Conservation (phyloP, 495 filamentous ascomycete genomes). For the Amphirosellinia nigrospora region DNA sequence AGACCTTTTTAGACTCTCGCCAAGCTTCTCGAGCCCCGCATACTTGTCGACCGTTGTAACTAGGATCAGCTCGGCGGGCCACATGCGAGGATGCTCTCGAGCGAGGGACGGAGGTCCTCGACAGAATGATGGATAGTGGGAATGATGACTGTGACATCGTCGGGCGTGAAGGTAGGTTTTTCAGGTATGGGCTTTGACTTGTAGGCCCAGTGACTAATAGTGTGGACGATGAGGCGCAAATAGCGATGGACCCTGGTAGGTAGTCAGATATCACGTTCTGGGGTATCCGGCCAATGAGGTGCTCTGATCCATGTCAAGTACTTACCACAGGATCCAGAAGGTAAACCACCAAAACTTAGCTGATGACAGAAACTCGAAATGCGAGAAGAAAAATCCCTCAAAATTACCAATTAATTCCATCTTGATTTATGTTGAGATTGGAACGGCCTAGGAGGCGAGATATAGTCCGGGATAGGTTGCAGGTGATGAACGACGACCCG, state of each 20-base stretch:
- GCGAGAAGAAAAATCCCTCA: conserved; percentile 45
- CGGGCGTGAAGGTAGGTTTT: conserved; percentile 44
- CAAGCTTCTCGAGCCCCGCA: conserved; percentile 50
- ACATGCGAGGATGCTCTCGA: conserved; percentile 62
- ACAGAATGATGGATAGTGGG: conserved; percentile 61
- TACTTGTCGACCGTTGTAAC: conserved; percentile 62
- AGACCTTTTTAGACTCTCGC: conserved; percentile 41
- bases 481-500: not conserved
- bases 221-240: conserved; percentile 53
- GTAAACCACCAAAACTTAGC: conserved; percentile 43
- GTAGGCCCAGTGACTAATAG: conserved; percentile 54
- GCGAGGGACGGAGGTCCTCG: conserved; percentile 56
- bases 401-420: conserved; percentile 41
- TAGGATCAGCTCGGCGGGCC: conserved; percentile 59
- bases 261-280: conserved; percentile 31
- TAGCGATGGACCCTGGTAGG: conserved; percentile 54
- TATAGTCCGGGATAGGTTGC: not conserved
- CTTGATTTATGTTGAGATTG: conserved; percentile 23
- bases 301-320: conserved; percentile 23
- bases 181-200: conserved; percentile 42
- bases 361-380: conserved; percentile 44
- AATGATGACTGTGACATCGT: conserved; percentile 62
- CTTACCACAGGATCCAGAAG: conserved; percentile 54
- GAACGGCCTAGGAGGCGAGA: not conserved
- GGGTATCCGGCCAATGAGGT: conserved; percentile 16